Percentiles rank a stretch among this genome's conserved stretches.
Conservation (phyloP, 805 yeast species). For the Pichia occidentalis region DNA sequence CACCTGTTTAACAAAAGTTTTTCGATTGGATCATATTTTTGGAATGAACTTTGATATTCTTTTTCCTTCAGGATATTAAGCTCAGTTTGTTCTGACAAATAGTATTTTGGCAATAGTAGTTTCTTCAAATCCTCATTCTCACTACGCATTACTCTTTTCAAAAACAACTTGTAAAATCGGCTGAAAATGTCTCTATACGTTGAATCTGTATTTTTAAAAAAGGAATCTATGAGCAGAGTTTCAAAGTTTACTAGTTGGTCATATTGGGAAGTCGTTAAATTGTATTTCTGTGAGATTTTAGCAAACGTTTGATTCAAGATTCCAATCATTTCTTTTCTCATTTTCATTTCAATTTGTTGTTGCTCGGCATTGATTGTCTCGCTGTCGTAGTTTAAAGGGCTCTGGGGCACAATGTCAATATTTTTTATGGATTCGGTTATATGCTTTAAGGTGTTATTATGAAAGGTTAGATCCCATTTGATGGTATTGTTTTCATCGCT, state of each 20-base stretch:
- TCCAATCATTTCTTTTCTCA: constrained; percentile 28
- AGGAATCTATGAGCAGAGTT: constrained; percentile 28
- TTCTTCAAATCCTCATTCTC: constrained; percentile 16
- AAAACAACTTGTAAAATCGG: constrained; percentile 26
- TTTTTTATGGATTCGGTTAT: constrained; percentile 6
- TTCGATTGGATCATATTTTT: constrained; percentile 31
- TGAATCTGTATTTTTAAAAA: constrained; percentile 23
- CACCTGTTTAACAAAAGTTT: constrained; percentile 42
- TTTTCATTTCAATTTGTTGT: constrained; percentile 13
- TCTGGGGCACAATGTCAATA: constrained; percentile 16
- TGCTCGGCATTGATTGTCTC: constrained; percentile 5
- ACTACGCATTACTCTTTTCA: constrained; percentile 29
- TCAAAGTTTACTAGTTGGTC: constrained; percentile 37
- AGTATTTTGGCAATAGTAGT: constrained; percentile 21
- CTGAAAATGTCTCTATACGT: constrained; percentile 26
- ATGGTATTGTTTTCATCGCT: constrained; percentile 3
- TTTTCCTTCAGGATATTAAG: constrained; percentile 8
- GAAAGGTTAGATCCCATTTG: constrained; percentile 8
- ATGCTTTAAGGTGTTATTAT: constrained; percentile 1
- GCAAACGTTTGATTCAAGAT: constrained; percentile 37
- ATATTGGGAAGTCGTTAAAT: constrained; percentile 48
- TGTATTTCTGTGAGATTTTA: constrained; percentile 42
- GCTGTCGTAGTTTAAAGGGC: constrained; percentile 14
- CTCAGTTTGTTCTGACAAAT: constrained; percentile 20
- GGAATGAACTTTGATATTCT: constrained; percentile 3